phyloP scores from a whole-genome alignment of 495 filamentous ascomycete species.

The Tricharina praecox region DNA sequence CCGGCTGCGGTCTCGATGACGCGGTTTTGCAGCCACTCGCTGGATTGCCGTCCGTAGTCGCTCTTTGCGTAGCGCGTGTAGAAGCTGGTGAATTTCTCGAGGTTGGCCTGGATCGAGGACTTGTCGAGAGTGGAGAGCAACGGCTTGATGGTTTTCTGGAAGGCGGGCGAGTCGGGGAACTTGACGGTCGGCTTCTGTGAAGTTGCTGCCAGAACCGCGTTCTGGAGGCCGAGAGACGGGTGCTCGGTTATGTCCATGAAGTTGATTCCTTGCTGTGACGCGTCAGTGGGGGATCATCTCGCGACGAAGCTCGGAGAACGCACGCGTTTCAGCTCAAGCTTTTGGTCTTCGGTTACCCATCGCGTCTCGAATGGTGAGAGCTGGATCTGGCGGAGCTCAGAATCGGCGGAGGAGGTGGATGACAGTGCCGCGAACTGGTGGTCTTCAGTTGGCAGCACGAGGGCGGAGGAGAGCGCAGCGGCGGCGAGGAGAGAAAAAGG shows the following conservation, averaged over 20 bases:
- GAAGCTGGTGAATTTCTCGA: conserved; percentile 64
- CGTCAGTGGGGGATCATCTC: not conserved
- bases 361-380: conserved; percentile 63
- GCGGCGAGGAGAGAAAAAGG: conserved; percentile 21
- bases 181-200: conserved; percentile 30
- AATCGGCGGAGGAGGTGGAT: conserved; percentile 15
- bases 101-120: conserved; percentile 56
- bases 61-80: conserved; percentile 51
- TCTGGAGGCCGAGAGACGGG: conserved; percentile 37
- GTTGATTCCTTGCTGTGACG: conserved; percentile 53
- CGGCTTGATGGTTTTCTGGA: conserved; percentile 48
- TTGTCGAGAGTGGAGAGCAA: conserved; percentile 54
- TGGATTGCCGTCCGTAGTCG: conserved; percentile 65
- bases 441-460: conserved; percentile 16
- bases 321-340: conserved; percentile 79
- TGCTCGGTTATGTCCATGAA: conserved; percentile 91
- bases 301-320: conserved; percentile 24
- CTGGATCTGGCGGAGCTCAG: conserved; percentile 61
- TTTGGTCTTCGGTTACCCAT: conserved; percentile 88
- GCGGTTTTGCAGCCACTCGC: conserved; percentile 65
- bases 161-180: conserved; percentile 52
- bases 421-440: not conserved
- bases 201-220: conserved; percentile 18
- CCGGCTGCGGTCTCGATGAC: conserved; percentile 54
- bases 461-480: conserved; percentile 11